Percentiles rank a stretch among this genome's conserved stretches.
phyloP scores from a whole-genome alignment of 2,329 filamentous ascomycete species.

The Xylaria sp. region DNA sequence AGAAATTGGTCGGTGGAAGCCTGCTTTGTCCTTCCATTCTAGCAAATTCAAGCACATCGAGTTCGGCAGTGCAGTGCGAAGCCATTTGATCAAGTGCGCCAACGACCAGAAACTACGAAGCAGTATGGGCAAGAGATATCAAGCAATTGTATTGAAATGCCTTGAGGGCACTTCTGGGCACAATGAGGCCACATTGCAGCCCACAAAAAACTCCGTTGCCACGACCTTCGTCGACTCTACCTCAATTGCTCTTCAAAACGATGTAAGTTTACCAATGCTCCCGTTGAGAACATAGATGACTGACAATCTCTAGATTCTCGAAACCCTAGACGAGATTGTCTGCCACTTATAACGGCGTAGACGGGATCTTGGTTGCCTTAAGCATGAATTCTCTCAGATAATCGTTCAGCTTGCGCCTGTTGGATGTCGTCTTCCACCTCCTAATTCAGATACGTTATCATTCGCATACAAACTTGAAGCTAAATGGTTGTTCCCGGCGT shows the following conservation, averaged over 20 bases:
- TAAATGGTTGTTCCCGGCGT: too few species aligned
- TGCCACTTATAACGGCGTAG: background rate
- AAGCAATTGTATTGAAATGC: background rate
- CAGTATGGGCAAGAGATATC: conserved; percentile 1
- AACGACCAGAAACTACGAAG: conserved; percentile 1
- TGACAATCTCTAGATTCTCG: background rate
- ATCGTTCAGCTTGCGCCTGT: too few species aligned
- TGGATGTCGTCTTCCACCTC: too few species aligned
- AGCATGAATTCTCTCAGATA: too few species aligned
- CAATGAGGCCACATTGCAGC: background rate
- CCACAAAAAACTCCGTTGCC: background rate
- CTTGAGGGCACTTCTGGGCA: background rate
- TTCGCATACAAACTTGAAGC: too few species aligned
- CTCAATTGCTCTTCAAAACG: background rate
- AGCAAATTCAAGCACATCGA: background rate
- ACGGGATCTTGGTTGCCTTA: background rate
- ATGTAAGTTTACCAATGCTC: background rate
- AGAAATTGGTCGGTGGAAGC: background rate
- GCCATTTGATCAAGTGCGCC: background rate
- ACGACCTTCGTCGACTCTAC: background rate
- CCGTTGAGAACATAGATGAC: background rate
- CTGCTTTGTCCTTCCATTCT: background rate
- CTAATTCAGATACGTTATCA: too few species aligned
- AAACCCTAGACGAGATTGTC: background rate
- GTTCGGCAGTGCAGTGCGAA: background rate